Base-by-base conservation (phyloP, 2,329 filamentous ascomycete species). In the Stagonosporopsis cucurbitacearum region DNA sequence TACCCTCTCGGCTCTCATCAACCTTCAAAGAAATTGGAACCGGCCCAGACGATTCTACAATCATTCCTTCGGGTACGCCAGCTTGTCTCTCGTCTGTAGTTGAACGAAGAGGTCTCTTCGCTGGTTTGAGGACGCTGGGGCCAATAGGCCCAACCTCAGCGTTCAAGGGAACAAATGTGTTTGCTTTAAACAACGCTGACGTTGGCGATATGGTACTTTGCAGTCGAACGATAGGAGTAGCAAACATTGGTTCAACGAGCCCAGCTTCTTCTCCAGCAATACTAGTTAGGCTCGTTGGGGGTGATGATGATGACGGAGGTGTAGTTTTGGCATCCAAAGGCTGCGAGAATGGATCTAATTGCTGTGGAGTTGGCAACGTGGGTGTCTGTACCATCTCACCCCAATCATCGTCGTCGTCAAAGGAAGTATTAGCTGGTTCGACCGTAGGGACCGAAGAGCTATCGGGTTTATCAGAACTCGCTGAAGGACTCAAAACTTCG, bases 351-450 rank as follows among this genome's bases (percentile, higher is more conserved):
- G 61, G 30, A n/a, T 55, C 49, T 22, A 53, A 56, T 9, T 64
- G 54, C 19, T 60, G 58, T 13, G 62, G 60, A 26, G 57, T 64
- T n/a, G 70, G 61, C 1, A 68, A 46, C 8, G 67, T 68, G 44
- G 73, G 71, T 13, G 67, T 75, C 39, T 74, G 67, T 37, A 76
- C 68, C 74, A 76, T 76, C 36, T 76, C 74, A 48, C 74, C 74
- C 74, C 74, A 76, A 22, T 75, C 71, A 25, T 76, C 74, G 22
- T 75, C 71, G 23, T 76, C 70, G 37, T 66, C 64, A 22, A 73
- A 66, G 36, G 50, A 49, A 13, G 28, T 46, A 26, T 33, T 28
- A 2, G 50, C 28, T 22, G 32, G 20, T 11, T 55, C 30, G 39
- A 43, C 9, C 26, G 58, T 63, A 15, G 54, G 40, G 15, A 45